Evolutionary conservation across 805 yeast genomes (phyloP).

Genomic region (Zygoascus ofunaensis): DNA sequence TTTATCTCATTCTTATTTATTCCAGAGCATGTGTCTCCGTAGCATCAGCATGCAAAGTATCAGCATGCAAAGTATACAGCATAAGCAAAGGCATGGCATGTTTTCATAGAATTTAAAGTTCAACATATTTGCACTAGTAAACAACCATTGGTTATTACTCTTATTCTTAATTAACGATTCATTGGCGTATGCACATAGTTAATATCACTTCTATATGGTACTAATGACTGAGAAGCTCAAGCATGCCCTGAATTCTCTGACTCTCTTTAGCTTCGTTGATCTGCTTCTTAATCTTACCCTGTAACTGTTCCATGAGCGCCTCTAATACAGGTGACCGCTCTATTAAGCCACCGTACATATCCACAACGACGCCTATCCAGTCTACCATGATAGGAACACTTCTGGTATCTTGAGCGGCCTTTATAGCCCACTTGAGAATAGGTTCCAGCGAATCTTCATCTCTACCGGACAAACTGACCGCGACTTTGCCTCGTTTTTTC

Average conservation of each 20-base stretch:
- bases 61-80: neutral
- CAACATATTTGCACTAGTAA: neutral
- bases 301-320: conserved; percentile 54
- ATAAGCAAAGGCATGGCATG: no score
- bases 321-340: conserved; percentile 71
- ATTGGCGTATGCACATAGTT: neutral
- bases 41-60: neutral
- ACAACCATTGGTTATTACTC: neutral
- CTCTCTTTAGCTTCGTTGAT: conserved; percentile 78
- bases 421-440: conserved; percentile 71
- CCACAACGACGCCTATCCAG: conserved; percentile 56
- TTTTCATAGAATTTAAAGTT: no score
- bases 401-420: conserved; percentile 69
- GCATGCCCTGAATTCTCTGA: conserved; percentile 84
- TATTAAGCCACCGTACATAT: conserved; percentile 66
- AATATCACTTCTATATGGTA: neutral
- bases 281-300: conserved; percentile 51
- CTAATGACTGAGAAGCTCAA: conserved; percentile 49
- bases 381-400: conserved; percentile 56
- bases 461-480: conserved; percentile 68
- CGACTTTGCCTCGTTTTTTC: conserved; percentile 78
- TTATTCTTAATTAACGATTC: neutral
- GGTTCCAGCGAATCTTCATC: conserved; percentile 86
- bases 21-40: neutral
- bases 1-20: neutral